Evolutionary conservation across 139 green algal species (phyloP), one percentile per base, ranked within the genome.

Genomic region (Coccomyxa sp.): DNA sequence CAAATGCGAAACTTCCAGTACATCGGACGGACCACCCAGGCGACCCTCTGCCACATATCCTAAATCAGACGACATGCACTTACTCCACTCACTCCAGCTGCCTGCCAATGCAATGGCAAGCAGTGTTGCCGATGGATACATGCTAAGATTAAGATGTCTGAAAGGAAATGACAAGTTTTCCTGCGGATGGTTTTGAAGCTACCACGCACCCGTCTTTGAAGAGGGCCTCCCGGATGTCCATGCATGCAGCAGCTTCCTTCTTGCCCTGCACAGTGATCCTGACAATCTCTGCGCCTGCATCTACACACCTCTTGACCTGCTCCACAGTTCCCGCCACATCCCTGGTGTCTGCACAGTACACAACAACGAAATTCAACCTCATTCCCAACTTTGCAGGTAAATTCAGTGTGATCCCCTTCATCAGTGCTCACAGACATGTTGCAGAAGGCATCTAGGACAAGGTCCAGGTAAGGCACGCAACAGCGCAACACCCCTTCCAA

Each of bases 181-280:
- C n/a, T n/a, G n/a, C n/a, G n/a, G n/a, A n/a, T n/a, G n/a, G n/a
- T n/a, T n/a, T 11, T 21, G 63, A 21, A 71, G 63, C 63, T 28
- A 25, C 60, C 15, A 27, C 76, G 67, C 87, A 95, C 94, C 87
- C 90, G 88, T 97, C 92, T 88, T 98, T 90, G 88, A 98, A 98
- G 32, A 99, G 91, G 83, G 89, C 92, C 78, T 98, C 94, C 12
- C 97, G 92, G 83, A 99, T 99, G 57, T 93, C 84, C 77, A 92
- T 88, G 92, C 97, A 99, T 17, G 96, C 96, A 79, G 98, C 91
- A 0, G 97, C 97, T 90, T 99, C 97, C 81, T 91, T 93, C 83
- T 92, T 94, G 71, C 94, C 94, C 89, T 99, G 97, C 76, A 99
- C 97, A 0, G 97, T 99, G 88, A 99, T 98, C 71, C 97, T 93